phyloP scores from a whole-genome alignment of 345 rosid species.

The Eucalyptus curtisii region DNA sequence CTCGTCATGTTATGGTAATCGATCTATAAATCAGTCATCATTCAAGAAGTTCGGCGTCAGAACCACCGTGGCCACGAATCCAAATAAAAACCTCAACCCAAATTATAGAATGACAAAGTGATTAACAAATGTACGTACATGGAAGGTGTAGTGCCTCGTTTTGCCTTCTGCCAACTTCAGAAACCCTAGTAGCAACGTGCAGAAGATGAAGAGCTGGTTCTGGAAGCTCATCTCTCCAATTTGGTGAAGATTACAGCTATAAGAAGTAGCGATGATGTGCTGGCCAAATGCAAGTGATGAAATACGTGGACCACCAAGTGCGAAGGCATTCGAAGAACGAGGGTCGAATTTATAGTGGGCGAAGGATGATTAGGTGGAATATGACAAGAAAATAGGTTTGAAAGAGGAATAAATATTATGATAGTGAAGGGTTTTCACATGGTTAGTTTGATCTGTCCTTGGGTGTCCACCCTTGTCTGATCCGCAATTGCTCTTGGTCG shows the following conservation, averaged over 20 bases:
- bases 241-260: background rate
- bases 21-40: background rate
- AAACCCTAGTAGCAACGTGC: background rate
- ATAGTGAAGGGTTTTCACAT: background rate
- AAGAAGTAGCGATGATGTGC: background rate
- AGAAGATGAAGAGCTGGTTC: background rate
- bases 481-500: slow-evolving; percentile 17
- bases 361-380: slow-evolving; percentile 9
- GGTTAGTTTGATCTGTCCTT: background rate
- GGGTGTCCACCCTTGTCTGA: slow-evolving; percentile 2
- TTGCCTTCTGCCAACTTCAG: slow-evolving; percentile 6
- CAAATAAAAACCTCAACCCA: background rate
- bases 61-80: background rate
- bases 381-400: background rate
- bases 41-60: background rate
- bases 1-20: slow-evolving; percentile 28
- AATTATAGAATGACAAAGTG: background rate
- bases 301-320: background rate
- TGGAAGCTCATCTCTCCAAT: background rate
- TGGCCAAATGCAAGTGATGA: background rate
- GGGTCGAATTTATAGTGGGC: background rate
- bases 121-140: slow-evolving; percentile 9
- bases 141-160: slow-evolving; percentile 50
- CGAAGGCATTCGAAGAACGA: background rate
- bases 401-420: background rate